Base-by-base conservation (phyloP, 208 protist species). In the Tetramitus jugosus region DNA sequence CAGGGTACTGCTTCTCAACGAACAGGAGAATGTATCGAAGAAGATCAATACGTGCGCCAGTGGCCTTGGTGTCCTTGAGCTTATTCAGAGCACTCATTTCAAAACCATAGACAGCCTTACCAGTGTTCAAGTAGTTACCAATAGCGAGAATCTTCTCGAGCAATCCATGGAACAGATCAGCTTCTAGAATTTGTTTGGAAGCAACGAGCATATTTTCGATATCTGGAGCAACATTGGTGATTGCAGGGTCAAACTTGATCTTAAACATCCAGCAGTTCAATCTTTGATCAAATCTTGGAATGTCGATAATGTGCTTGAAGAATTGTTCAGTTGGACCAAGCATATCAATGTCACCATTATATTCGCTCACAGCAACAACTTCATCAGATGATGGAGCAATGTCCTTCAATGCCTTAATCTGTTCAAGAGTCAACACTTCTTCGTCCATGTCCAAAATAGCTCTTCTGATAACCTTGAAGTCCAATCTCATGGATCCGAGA, bases 261-360 rank as follows among this genome's bases (percentile, higher is more conserved):
- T 71, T 71, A 13, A 71, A 42, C 4, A 71, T n/a, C 64, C 64
- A 71, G 29, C 39, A 49, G 6, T 71, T n/a, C 20, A 71, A 52
- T 49, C 64, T 43, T 46, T 71, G n/a, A 14, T 49, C 64, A 13
- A 64, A 33, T 43, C 75, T 33, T 42, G 43, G 43, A 60, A 78
- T 78, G 23, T 37, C 43, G 6, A 53, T 60, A 13, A 78, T 39
- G 4, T 52, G 35, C 3, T 6, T 39, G 7, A 35, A 72, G 43
- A 78, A 78, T 71, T 40, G 23, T 52, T 78, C 75, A 26, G 75
- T 60, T 3, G 40, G 33, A 53, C n/a, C 75, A 23, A 78, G 62
- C 6, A 29, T 62, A 8, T 68, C 40, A 33, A 43, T 26, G 29
- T 75, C 68, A 26, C 39, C 64, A 26, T 45, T 42, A 75, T 60